Percentiles rank a stretch among this genome's conserved stretches.
These are phyloP conservation scores for Senna siamea DNA, from an alignment of 306 rosid species.

Conservation along the genomic window DNA sequence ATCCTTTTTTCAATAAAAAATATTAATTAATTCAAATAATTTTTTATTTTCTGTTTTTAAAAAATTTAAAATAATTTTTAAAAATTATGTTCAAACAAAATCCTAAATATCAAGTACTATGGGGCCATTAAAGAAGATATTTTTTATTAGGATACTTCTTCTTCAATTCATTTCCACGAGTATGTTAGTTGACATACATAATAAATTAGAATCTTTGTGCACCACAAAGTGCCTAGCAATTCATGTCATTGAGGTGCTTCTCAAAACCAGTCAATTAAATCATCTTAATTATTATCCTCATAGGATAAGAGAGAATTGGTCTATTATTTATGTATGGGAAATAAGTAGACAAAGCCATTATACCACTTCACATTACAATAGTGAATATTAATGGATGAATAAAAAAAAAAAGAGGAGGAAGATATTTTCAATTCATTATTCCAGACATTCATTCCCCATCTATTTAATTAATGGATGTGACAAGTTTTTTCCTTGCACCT, in stretches of 20 bases:
- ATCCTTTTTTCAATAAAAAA: too few relatives aligned
- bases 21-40: too few relatives aligned
- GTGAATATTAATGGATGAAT: conserved; percentile 7
- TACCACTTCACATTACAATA: not conserved
- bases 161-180: conserved; percentile 33
- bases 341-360: too few relatives aligned
- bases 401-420: too few relatives aligned
- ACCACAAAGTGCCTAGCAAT: conserved; percentile 36
- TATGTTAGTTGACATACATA: conserved; percentile 35
- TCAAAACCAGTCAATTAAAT: conserved; percentile 31
- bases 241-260: not conserved
- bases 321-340: not conserved
- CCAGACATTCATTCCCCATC: conserved; percentile 40
- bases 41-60: too few relatives aligned
- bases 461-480: conserved; percentile 17
- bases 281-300: not conserved
- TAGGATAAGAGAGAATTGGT: not conserved
- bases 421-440: conserved; percentile 35
- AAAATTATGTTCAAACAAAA: too few relatives aligned
- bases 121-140: conserved; percentile 20
- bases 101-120: not conserved
- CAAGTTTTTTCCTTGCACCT: conserved; percentile 8
- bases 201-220: conserved; percentile 42
- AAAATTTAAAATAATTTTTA: too few relatives aligned
- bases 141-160: conserved; percentile 7